Base-by-base conservation (phyloP, 495 filamentous ascomycete genomes). In the Aspergillus funiculosus region DNA sequence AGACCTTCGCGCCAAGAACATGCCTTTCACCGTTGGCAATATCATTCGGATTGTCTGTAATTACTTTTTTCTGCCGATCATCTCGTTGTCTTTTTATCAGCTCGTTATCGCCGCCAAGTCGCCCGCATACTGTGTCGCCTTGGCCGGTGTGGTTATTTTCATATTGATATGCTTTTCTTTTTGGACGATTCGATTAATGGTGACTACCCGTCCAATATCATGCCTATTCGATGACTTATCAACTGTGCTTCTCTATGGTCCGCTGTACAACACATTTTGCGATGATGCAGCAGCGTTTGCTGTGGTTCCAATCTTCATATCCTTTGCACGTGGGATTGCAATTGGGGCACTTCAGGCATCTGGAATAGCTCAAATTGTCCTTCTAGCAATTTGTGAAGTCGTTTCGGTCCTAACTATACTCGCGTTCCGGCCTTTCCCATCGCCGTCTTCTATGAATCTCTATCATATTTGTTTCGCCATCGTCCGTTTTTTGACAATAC, bases 211-310 rank as follows among this genome's bases (percentile, higher is more conserved):
- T 48, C 92, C 92, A 0, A 82, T 85, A 31, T 81, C 87, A 10
- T 82, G 83, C 51, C 76, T 98, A 15, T 98, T 94, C 58, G 92
- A 98, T 60, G 88, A 96, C 62, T 76, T 97, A 35, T 78, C 86
- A 6, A 95, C 87, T 0, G 83, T 96, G 7, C 75, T 98, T 9
- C 72, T 88, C 1, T 97, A 95, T 57, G 92, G 92, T 4, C 87
- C 92, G 3, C 74, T 98, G n/a, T 98, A 97, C 69, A 98, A 98
- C 64, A 98, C 94, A 1, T 95, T 91, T 59, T 82, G 77, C 13
- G 89, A 91, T 22, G 90, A 94, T 66, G 85, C 90, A 19, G 84
- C 87, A 1, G 80, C 86, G 5, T 98, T 92, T 56, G 88, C 90
- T 7, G 68, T 94, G 14, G 78, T 96, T 17, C 89, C 91, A 0